Conservation (phyloP, 1,284 basidiomycete genomes). For the Fomes fomentarius region DNA sequence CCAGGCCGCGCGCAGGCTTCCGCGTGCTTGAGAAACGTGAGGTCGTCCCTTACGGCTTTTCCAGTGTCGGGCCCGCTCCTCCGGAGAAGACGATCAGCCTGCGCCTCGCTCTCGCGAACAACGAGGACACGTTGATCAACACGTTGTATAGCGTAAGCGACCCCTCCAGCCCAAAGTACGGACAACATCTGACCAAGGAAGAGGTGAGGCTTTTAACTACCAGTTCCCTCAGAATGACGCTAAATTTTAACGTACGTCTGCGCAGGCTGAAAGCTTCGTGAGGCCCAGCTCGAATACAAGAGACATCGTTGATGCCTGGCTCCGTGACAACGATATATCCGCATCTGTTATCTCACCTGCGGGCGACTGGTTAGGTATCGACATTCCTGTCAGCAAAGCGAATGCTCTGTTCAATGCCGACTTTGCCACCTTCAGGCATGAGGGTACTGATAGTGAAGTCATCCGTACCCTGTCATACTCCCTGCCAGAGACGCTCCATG, state of each 20-base stretch:
- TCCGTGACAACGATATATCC: conserved; percentile 38
- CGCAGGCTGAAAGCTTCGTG: conserved; percentile 41
- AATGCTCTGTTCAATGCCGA: conserved; percentile 40
- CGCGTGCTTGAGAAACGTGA: conserved; percentile 24
- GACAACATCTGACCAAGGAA: conserved; percentile 35
- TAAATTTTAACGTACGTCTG: too few relatives aligned
- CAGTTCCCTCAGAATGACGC: too few relatives aligned
- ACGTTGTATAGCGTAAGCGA: conserved; percentile 23
- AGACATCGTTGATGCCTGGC: conserved; percentile 39
- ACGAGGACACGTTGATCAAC: conserved; percentile 34
- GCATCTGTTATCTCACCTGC: conserved; percentile 34
- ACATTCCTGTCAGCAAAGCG: conserved; percentile 40
- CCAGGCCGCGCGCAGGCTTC: background rate
- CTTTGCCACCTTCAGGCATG: conserved; percentile 42
- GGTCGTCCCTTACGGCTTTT: conserved; percentile 24
- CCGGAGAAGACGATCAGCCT: conserved; percentile 20
- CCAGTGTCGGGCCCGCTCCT: conserved; percentile 21
- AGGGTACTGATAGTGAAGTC: conserved; percentile 30
- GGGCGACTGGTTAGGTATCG: conserved; percentile 45
- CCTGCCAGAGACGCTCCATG: conserved; percentile 38
- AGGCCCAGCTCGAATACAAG: conserved; percentile 37
- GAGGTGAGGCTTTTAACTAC: conserved; percentile 28
- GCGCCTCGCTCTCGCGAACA: conserved; percentile 29
- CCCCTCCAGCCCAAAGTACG: conserved; percentile 25
- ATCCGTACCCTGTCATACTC: conserved; percentile 45